These are phyloP conservation scores for Ilex asprella DNA, from an alignment of 257 asterid species.

Conservation along the genomic window DNA sequence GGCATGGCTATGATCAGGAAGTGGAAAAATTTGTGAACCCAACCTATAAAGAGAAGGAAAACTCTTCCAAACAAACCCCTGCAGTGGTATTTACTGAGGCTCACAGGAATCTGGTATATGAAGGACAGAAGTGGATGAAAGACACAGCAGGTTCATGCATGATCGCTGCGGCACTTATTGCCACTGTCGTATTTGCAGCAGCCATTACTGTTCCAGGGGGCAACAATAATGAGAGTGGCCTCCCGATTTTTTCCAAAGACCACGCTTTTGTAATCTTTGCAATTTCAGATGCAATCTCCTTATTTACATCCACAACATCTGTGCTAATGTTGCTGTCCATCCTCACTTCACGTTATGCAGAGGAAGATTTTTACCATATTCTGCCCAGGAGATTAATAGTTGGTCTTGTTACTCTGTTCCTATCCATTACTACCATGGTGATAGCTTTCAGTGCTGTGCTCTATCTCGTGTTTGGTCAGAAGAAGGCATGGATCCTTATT, in stretches of 20 bases:
- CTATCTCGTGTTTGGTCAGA: conserved; percentile 24
- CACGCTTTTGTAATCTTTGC: conserved; percentile 17
- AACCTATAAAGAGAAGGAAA: conserved; percentile 14
- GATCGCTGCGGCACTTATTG: conserved; percentile 28
- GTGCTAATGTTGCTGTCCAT: conserved; percentile 31
- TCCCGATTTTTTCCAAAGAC: conserved; percentile 16
- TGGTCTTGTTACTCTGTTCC: conserved; percentile 23
- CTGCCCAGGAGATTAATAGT: conserved; percentile 27
- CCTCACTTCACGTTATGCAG: conserved; percentile 28
- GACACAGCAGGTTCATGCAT: conserved; percentile 33
- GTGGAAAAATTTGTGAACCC: conserved; percentile 34
- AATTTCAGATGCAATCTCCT: conserved; percentile 26
- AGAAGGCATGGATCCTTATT: conserved; percentile 7
- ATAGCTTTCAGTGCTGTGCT: conserved; percentile 28
- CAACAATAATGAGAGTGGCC: conserved; percentile 18
- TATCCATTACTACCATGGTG: conserved; percentile 30
- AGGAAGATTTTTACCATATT: conserved; percentile 25
- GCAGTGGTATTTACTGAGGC: conserved; percentile 23
- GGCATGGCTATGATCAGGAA: conserved; percentile 14
- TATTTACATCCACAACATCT: conserved; percentile 32
- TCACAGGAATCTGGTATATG: conserved; percentile 20
- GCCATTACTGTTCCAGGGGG: conserved; percentile 37
- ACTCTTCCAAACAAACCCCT: conserved; percentile 22
- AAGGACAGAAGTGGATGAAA: conserved; percentile 42
- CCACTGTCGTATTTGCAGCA: conserved; percentile 35